Percentiles rank a stretch among this genome's conserved stretches.
Evolutionary conservation across 305 asterid species (phyloP).

Genomic region (Ilex paraguariensis): DNA sequence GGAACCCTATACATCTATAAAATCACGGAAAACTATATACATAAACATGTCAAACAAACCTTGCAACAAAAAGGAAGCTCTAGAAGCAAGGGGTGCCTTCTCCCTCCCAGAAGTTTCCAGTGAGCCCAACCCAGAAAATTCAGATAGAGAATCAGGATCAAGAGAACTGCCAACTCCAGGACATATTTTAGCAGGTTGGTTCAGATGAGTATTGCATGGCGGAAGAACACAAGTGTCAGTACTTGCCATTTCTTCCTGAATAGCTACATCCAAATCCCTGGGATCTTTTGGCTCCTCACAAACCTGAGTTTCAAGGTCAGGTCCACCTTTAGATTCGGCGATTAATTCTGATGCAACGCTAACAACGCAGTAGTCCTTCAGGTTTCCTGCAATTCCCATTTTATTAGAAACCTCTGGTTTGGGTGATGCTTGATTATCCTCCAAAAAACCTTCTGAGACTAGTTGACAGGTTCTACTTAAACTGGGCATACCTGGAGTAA

Average conservation of each 20-base stretch:
- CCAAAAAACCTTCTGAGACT: slow-evolving; percentile 26
- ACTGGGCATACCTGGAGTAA: slow-evolving; percentile 33
- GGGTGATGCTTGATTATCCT: slow-evolving; percentile 24
- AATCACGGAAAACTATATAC: background rate
- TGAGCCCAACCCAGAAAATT: slow-evolving; percentile 18
- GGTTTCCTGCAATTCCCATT: slow-evolving; percentile 20
- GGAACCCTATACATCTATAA: slow-evolving; percentile 7
- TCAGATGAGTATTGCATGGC: slow-evolving; percentile 44
- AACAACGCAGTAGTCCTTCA: slow-evolving; percentile 25
- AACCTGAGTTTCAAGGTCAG: slow-evolving; percentile 18
- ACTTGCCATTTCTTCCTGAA: slow-evolving; percentile 24
- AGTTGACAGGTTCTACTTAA: slow-evolving; percentile 28
- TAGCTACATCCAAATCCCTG: slow-evolving; percentile 19
- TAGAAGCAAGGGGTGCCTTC: slow-evolving; percentile 19
- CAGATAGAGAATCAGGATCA: slow-evolving; percentile 31
- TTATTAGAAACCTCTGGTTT: slow-evolving; percentile 18
- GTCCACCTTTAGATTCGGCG: slow-evolving; percentile 28
- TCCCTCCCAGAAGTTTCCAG: slow-evolving; percentile 25
- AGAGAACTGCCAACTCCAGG: slow-evolving; percentile 23
- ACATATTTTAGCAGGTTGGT: slow-evolving; percentile 27
- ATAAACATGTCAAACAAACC: slow-evolving; percentile 38
- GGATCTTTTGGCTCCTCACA: slow-evolving; percentile 25
- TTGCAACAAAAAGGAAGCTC: slow-evolving; percentile 20
- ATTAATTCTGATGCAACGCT: slow-evolving; percentile 25
- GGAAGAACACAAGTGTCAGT: slow-evolving; percentile 33